Evolutionary conservation across 2,329 filamentous ascomycete genomes (phyloP).

Genomic region (Cytospora paraplurivora): DNA sequence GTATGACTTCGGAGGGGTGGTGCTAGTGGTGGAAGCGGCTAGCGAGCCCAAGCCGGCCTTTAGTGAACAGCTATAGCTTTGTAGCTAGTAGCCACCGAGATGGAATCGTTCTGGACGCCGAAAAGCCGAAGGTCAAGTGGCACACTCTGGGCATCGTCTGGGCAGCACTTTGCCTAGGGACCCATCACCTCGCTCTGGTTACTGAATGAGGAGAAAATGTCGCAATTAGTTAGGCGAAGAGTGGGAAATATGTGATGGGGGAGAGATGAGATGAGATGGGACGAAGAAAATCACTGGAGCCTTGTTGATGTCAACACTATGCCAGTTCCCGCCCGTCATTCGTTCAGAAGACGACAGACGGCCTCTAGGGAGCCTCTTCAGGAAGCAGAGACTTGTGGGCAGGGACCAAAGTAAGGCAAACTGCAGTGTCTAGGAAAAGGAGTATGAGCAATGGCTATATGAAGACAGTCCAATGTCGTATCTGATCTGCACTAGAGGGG

Average conservation of each 20-base stretch:
- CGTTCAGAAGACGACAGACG: background rate
- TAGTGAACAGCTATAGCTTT: constrained; percentile 10
- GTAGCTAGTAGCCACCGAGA: constrained; percentile 14
- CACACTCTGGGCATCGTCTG: constrained; percentile 10
- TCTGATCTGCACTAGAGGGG: background rate
- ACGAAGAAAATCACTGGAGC: background rate
- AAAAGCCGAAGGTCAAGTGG: background rate
- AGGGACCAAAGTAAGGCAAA: background rate
- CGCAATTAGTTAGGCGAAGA: constrained; percentile 4
- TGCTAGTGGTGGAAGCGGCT: constrained; percentile 21
- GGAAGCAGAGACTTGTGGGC: background rate
- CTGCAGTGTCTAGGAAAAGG: background rate
- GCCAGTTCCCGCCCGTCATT: background rate
- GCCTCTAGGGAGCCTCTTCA: background rate
- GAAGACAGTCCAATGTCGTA: background rate
- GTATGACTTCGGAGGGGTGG: constrained; percentile 1
- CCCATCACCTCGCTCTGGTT: constrained; percentile 8
- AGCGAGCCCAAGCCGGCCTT: constrained; percentile 15
- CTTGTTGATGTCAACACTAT: constrained; percentile 1
- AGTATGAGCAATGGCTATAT: background rate
- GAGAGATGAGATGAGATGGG: background rate
- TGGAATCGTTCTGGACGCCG: constrained; percentile 2
- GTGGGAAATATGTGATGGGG: background rate
- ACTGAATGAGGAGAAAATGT: constrained; percentile 14
- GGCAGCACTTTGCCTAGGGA: background rate